Evolutionary conservation across 345 rosid species (phyloP).

Genomic region (Toxicodendron radicans): DNA sequence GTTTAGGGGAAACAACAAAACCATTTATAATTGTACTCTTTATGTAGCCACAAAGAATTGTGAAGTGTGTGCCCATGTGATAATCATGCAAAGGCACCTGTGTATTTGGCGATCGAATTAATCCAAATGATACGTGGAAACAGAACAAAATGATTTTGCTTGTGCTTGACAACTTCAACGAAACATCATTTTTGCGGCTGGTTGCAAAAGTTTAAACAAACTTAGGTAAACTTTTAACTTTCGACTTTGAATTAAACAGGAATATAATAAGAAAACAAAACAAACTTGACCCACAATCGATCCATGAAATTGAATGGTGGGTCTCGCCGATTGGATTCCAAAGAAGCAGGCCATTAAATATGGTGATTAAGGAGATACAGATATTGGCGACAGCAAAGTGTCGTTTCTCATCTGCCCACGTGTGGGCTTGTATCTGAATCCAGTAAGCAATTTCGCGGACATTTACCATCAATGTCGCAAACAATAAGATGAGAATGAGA

Average conservation of each 20-base stretch:
- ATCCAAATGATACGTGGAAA: background rate
- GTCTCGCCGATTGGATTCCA: too few relatives aligned
- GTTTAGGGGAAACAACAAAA: too few relatives aligned
- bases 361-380: too few relatives aligned
- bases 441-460: slow-evolving; percentile 7
- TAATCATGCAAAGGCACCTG: background rate
- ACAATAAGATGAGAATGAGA: background rate
- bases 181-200: slow-evolving; percentile 2
- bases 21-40: too few relatives aligned
- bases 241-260: background rate
- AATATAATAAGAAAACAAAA: background rate
- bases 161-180: background rate
- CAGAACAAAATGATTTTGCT: slow-evolving; percentile 22
- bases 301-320: too few relatives aligned
- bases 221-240: background rate
- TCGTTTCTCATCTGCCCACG: too few relatives aligned
- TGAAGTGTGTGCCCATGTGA: too few relatives aligned
- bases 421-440: background rate
- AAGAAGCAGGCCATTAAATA: too few relatives aligned
- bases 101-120: background rate
- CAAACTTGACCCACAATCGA: background rate
- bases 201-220: slow-evolving; percentile 1
- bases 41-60: too few relatives aligned
- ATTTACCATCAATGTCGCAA: slow-evolving; percentile 14
- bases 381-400: too few relatives aligned